Conservation (phyloP, 2,329 filamentous ascomycete species). For the Trichoderma brevicompactum region DNA sequence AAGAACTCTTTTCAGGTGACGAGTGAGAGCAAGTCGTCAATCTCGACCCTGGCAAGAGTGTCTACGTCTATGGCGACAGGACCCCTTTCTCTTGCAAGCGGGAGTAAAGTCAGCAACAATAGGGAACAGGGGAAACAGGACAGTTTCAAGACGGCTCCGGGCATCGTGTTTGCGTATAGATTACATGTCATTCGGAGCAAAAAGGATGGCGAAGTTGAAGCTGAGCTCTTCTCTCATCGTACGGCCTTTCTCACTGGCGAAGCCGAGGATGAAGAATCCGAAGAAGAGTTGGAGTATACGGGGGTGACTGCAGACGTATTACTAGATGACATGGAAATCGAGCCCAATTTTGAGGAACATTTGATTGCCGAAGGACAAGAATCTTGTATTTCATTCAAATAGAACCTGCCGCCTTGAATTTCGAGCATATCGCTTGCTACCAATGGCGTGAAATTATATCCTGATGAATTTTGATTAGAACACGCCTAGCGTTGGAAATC, state of each 20-base stretch:
- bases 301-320: background rate
- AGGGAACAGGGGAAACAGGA: background rate
- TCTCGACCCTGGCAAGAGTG: background rate
- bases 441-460: background rate
- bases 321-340: background rate
- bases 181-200: background rate
- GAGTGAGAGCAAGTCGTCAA: background rate
- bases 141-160: background rate
- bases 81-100: background rate
- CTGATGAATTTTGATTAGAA: too few relatives aligned
- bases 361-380: background rate
- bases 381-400: background rate
- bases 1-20: background rate
- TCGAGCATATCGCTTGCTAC: too few relatives aligned
- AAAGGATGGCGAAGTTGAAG: background rate
- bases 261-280: background rate
- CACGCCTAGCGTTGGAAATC: too few relatives aligned
- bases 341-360: background rate
- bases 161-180: background rate
- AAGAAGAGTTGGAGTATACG: background rate
- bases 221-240: background rate
- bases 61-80: background rate
- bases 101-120: background rate
- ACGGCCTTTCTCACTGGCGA: background rate
- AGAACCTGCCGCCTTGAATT: background rate